Evolutionary conservation across 177 flowering plant genomes (phyloP), one percentile per base, ranked within the genome.

Genomic region (Vitis hybrid): DNA sequence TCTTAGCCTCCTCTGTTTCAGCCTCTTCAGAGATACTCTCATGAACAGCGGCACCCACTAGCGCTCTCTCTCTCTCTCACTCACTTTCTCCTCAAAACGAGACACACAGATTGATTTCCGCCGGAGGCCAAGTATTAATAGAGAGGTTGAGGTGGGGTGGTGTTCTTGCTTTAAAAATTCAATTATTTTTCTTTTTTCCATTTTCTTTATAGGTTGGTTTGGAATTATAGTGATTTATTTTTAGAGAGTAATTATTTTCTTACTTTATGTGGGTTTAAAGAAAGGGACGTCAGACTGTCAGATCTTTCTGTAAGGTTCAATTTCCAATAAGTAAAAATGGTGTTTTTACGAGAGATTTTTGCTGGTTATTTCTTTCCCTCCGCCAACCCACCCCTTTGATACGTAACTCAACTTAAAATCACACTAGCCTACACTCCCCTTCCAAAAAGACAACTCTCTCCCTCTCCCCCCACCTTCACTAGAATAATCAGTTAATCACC

Each of bases 211-310:
- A 27, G 30, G 30, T 27, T 27, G 30, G 30, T 24, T 4, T 73
- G 4, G 4, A 40, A 40, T 18, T 46, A 60, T 19, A 51, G 9
- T 1, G 6, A 15, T 16, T 13, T n/a, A 13, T 7, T 24, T 27
- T 64, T 52, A 32, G n/a, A 12, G 24, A 13, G 58, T 55, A 10
- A 10, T 55, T 55, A 10, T 32, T 60, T 59, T 56, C 19, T 62
- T 51, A 19, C 56, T 75, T 68, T 68, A 67, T 55, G 69, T 60
- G 71, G 70, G 19, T 59, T 60, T 60, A 46, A 55, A 72, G 49
- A 72, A 66, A 66, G 66, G 56, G 67, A 67, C 75, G 70, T 72
- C 70, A 67, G 64, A 15, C 32, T 61, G 70, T 76, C 72, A 76
- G 72, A 54, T 18, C 46, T 32, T 24, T 40, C 35, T 46, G 67